A percentile compares a stretch with the other conserved stretches of the same genome.
phyloP scores from a whole-genome alignment of 805 yeast genomes.

The Yarrowia porcina region DNA sequence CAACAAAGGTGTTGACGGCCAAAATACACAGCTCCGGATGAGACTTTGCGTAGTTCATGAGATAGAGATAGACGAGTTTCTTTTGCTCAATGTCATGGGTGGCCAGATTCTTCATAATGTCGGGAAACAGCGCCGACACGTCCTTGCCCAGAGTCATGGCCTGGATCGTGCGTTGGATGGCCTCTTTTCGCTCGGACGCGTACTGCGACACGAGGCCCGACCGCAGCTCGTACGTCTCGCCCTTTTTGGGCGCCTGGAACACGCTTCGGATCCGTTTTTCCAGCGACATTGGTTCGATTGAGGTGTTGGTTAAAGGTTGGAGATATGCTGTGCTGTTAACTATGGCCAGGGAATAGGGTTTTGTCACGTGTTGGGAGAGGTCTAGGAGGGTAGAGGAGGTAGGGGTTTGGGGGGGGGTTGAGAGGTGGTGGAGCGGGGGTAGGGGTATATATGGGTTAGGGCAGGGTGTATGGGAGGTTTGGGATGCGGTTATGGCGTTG shows the following conservation, averaged over 20 bases:
- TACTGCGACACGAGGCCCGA: conserved; percentile 91
- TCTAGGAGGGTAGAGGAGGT: neutral
- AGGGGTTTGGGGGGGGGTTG: neutral
- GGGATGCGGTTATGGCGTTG: too few relatives aligned
- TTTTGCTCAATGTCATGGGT: conserved; percentile 96
- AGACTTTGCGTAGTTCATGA: conserved; percentile 96
- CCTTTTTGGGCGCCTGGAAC: conserved; percentile 57
- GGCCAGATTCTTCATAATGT: conserved; percentile 92
- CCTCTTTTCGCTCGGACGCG: conserved; percentile 91
- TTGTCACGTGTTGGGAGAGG: neutral
- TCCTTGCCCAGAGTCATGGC: conserved; percentile 99
- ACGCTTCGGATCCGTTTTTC: conserved; percentile 47
- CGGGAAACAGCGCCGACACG: conserved; percentile 91
- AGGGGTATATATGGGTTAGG: neutral
- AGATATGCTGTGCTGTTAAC: conserved; percentile 14
- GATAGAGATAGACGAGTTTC: conserved; percentile 87
- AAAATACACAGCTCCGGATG: conserved; percentile 94
- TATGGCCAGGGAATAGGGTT: neutral
- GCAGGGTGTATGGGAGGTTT: too few relatives aligned
- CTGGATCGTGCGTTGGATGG: conserved; percentile 92
- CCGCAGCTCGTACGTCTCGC: conserved; percentile 81
- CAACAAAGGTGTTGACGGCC: conserved; percentile 95
- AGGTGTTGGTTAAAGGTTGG: neutral
- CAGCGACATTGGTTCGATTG: conserved; percentile 13
- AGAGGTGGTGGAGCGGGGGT: neutral